These are phyloP conservation scores for Erysiphe pulchra DNA, from an alignment of 2,329 filamentous ascomycete species.

Conservation along the genomic window DNA sequence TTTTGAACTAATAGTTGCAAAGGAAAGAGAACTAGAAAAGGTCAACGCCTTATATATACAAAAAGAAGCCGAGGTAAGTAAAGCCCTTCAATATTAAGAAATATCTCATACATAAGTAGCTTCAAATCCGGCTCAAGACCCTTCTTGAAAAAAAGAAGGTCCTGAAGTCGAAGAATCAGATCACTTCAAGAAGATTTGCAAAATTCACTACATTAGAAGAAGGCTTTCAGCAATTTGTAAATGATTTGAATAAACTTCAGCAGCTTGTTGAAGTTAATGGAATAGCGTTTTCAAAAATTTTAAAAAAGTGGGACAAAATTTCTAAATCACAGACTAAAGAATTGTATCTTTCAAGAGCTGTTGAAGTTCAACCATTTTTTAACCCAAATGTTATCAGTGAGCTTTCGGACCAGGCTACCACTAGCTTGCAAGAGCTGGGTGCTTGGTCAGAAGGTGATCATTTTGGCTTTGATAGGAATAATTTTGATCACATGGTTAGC, in stretches of 20 bases:
- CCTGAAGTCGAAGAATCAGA: conserved; percentile 51
- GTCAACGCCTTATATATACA: conserved; percentile 95
- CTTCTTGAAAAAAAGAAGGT: conserved; percentile 87
- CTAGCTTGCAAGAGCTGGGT: conserved; percentile 79
- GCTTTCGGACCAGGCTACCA: conserved; percentile 87
- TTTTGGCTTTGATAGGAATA: conserved; percentile 43
- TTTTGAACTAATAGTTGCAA: conserved; percentile 17
- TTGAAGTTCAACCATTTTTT: conserved; percentile 96
- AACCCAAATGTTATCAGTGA: conserved; percentile 93
- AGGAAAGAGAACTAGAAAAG: conserved; percentile 96
- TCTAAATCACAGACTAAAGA: conserved; percentile 98
- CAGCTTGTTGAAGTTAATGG: conserved; percentile 98
- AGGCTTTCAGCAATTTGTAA: conserved; percentile 91
- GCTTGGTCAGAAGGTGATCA: conserved; percentile 95
- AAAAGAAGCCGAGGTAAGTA: conserved; percentile 79
- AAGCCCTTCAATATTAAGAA: background rate
- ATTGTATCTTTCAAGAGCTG: conserved; percentile 79
- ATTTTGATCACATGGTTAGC: conserved; percentile 34
- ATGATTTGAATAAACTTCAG: conserved; percentile 88
- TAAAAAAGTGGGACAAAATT: conserved; percentile 99
- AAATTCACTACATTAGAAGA: conserved; percentile 90
- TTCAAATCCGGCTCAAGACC: conserved; percentile 78
- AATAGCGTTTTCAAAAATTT: conserved; percentile 90
- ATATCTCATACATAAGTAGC: conserved; percentile 22
- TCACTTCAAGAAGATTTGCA: conserved; percentile 63